These are phyloP conservation scores for Ascodesmis nigricans DNA, from an alignment of 495 filamentous ascomycete species.

Conservation along the genomic window DNA sequence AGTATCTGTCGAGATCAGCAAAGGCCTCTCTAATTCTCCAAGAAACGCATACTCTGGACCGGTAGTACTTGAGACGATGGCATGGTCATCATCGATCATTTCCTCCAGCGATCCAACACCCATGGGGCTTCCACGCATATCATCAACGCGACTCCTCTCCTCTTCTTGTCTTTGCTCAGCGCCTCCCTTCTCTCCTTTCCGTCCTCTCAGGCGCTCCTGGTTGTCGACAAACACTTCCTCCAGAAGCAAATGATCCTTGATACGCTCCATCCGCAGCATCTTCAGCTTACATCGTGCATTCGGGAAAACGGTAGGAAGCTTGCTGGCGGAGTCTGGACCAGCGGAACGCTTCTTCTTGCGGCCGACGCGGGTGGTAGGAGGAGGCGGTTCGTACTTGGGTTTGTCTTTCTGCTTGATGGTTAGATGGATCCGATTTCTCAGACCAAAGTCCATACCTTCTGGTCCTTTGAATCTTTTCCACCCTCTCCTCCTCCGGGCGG, in stretches of 20 bases:
- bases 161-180: constrained; percentile 69
- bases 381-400: constrained; percentile 97
- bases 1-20: constrained; percentile 33
- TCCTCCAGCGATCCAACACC: constrained; percentile 94
- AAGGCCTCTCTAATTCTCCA: neutral
- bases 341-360: constrained; percentile 77
- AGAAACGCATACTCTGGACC: constrained; percentile 43
- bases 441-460: constrained; percentile 45
- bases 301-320: constrained; percentile 80
- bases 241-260: constrained; percentile 89
- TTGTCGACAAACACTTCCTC: constrained; percentile 99
- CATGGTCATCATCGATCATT: constrained; percentile 98
- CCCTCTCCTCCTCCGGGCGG: constrained; percentile 38
- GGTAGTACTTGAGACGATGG: constrained; percentile 92
- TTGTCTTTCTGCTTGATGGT: constrained; percentile 63
- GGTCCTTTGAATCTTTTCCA: constrained; percentile 75
- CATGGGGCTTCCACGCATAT: constrained; percentile 98
- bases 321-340: constrained; percentile 79
- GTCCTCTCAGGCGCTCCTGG: constrained; percentile 80
- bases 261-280: constrained; percentile 90
- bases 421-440: constrained; percentile 4
- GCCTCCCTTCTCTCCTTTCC: constrained; percentile 56
- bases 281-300: constrained; percentile 94
- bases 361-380: constrained; percentile 93
- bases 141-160: constrained; percentile 86